Conservation (phyloP, 805 yeast species). For the Lipomyces spencermartinsiae region DNA sequence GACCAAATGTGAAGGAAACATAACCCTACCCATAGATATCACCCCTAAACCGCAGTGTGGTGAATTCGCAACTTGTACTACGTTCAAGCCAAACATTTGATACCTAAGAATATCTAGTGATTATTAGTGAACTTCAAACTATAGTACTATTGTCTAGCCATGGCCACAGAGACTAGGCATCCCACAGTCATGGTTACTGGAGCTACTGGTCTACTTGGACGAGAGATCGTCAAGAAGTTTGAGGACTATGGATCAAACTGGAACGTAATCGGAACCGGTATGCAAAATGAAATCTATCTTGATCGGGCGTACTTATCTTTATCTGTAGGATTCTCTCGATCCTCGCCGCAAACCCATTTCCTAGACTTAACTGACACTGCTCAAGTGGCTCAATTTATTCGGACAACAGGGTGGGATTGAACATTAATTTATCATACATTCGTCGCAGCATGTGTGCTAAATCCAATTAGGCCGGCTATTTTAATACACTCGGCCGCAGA, state of each 20-base stretch:
- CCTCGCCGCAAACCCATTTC: conserved; percentile 12
- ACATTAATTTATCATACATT: neutral
- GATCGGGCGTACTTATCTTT: neutral
- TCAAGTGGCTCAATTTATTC: conserved; percentile 9
- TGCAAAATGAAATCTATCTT: neutral
- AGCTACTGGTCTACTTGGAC: conserved; percentile 36
- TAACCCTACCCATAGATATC: too few relatives aligned
- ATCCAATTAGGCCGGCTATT: conserved; percentile 24
- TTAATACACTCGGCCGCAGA: conserved; percentile 36
- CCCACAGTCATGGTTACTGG: conserved; percentile 28
- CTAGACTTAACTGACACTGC: conserved; percentile 22
- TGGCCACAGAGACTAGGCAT: neutral
- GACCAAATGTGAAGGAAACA: too few relatives aligned
- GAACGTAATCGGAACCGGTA: conserved; percentile 30
- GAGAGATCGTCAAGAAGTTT: conserved; percentile 22
- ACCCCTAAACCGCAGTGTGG: too few relatives aligned
- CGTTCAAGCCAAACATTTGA: too few relatives aligned
- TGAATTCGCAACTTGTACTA: too few relatives aligned
- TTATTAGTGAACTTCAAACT: neutral
- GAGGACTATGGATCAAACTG: conserved; percentile 18
- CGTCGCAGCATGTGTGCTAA: neutral
- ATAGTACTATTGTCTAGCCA: neutral
- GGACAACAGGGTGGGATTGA: conserved; percentile 10
- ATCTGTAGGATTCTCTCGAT: conserved; percentile 21
- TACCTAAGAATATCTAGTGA: too few relatives aligned